These are phyloP conservation scores for Suhomyces terraborum DNA, from an alignment of 1,139 yeast genomes.

Conservation along the genomic window DNA sequence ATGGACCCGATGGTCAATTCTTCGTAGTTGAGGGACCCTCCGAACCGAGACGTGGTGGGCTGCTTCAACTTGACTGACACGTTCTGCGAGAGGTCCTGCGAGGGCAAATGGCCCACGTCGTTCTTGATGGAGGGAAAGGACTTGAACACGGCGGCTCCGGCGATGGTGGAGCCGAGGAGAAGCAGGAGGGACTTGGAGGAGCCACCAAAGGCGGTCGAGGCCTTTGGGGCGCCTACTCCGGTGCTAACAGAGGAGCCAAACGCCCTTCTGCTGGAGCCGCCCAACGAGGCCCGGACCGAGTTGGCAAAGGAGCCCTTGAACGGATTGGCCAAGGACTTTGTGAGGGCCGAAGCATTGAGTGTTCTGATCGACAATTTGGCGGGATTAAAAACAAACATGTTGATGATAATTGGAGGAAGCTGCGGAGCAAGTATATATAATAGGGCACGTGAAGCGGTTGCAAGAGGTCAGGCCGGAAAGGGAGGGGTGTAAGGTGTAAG, in stretches of 20 bases:
- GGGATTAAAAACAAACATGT: conserved; percentile 13
- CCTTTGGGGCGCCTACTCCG: too few relatives aligned
- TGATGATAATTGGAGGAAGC: conserved; percentile 2
- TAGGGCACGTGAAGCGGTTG: conserved; percentile 11
- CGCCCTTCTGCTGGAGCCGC: too few relatives aligned
- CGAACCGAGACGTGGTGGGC: conserved; percentile 10
- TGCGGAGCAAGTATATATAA: conserved; percentile 9
- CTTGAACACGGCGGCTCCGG: conserved; percentile 7
- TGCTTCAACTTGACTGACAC: conserved; percentile 2
- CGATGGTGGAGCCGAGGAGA: conserved; percentile 10
- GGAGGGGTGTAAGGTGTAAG: neutral
- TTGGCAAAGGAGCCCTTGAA: conserved; percentile 1
- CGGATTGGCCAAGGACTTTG: conserved; percentile 1
- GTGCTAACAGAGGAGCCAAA: too few relatives aligned
- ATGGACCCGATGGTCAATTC: conserved; percentile 71
- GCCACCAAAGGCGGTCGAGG: too few relatives aligned
- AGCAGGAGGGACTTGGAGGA: conserved; percentile 11
- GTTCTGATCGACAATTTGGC: conserved; percentile 7
- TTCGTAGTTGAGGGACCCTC: conserved; percentile 49
- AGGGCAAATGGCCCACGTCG: conserved; percentile 12
- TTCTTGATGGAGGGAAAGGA: conserved; percentile 9
- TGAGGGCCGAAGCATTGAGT: conserved; percentile 1
- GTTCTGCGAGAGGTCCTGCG: conserved; percentile 9
- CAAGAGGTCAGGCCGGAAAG: conserved; percentile 1
- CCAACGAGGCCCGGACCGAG: too few relatives aligned